phyloP scores from a whole-genome alignment of 2,329 filamentous ascomycete genomes.

The Chaetomiaceae sp. region DNA sequence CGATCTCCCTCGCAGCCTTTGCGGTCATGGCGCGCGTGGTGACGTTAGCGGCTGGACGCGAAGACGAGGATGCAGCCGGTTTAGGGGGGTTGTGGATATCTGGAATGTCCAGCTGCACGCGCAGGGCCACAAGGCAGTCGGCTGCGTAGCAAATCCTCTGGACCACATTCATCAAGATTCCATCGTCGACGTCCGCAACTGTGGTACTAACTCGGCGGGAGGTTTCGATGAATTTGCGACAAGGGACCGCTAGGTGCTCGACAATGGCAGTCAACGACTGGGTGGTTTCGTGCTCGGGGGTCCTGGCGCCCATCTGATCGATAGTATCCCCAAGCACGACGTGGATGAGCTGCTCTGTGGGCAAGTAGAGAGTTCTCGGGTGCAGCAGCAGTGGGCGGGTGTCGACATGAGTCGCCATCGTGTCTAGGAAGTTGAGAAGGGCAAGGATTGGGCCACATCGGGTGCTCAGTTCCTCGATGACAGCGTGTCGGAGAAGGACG shows the following conservation, averaged over 20 bases:
- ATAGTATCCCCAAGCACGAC: conserved; percentile 25
- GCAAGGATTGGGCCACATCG: conserved; percentile 32
- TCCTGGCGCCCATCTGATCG: background rate
- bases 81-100: background rate
- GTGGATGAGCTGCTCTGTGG: conserved; percentile 33
- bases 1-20: background rate
- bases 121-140: background rate
- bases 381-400: conserved; percentile 32
- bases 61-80: background rate
- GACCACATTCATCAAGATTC: conserved; percentile 32
- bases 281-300: conserved; percentile 22
- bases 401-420: conserved; percentile 30
- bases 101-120: background rate
- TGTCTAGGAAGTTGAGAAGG: conserved; percentile 37
- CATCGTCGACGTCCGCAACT: conserved; percentile 22
- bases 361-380: conserved; percentile 32
- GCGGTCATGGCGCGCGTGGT: background rate
- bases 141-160: conserved; percentile 29
- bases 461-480: conserved; percentile 27
- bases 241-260: conserved; percentile 30
- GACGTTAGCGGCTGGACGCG: background rate
- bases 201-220: conserved; percentile 24
- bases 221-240: conserved; percentile 30
- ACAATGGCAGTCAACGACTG: conserved; percentile 28
- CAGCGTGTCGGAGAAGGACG: conserved; percentile 26